These are phyloP conservation scores for Paraphoma sp. DNA, from an alignment of 2,329 filamentous ascomycete genomes.

Conservation along the genomic window DNA sequence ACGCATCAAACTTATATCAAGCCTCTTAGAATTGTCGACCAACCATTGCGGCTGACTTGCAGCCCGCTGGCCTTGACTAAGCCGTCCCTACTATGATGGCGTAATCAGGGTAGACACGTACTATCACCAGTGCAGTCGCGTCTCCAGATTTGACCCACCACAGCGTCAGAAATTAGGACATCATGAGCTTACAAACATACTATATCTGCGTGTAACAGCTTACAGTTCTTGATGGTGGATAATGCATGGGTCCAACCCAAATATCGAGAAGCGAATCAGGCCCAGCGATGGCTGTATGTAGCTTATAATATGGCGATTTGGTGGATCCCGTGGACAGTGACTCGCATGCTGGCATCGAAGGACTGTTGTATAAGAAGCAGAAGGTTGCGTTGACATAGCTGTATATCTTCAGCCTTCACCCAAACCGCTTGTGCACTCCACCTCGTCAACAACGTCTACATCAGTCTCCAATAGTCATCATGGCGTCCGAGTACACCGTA, in stretches of 20 bases:
- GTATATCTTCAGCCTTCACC: neutral
- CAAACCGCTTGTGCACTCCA: neutral
- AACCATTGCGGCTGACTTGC: neutral
- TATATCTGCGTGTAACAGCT: neutral
- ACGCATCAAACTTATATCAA: neutral
- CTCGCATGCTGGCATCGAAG: no score
- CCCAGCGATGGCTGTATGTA: neutral
- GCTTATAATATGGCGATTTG: neutral
- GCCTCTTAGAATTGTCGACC: no score
- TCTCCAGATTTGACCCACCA: no score
- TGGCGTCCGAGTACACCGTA: conserved; percentile 13
- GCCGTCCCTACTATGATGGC: no score
- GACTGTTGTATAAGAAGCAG: neutral
- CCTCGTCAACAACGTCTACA: neutral
- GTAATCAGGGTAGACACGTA: neutral
- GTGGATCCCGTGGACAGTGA: neutral
- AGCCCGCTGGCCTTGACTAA: neutral
- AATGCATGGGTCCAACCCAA: neutral
- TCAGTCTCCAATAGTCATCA: neutral
- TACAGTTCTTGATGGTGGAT: neutral
- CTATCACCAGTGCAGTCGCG: no score
- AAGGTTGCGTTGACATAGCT: neutral
- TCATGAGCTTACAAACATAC: neutral
- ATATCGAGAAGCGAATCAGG: neutral
- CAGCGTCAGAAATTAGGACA: neutral